Evolutionary conservation across 106 monocot genomes (phyloP).

Genomic region (Gastrodia elata): DNA sequence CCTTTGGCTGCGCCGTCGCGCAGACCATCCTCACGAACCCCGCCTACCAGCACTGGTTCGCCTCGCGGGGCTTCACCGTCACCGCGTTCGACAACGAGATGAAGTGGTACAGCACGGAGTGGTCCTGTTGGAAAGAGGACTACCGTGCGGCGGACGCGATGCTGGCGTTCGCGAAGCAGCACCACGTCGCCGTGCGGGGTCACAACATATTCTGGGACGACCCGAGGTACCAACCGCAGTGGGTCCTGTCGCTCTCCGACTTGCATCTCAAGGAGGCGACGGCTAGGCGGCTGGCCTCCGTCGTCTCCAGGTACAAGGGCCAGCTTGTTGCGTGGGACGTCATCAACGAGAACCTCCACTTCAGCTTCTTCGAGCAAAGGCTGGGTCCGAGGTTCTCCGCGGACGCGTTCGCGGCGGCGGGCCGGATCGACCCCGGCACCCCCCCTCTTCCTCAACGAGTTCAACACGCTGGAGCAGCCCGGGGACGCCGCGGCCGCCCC

Average conservation of each 20-base stretch:
- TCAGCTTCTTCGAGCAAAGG: conserved; percentile 40
- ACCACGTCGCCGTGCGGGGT: conserved; percentile 48
- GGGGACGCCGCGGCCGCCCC: conserved; percentile 23
- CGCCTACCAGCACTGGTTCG: conserved; percentile 62
- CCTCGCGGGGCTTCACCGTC: conserved; percentile 58
- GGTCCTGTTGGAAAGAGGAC: conserved; percentile 25
- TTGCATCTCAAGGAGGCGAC: conserved; percentile 31
- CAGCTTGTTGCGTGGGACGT: conserved; percentile 76
- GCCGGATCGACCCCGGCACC: conserved; percentile 29
- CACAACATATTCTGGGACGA: conserved; percentile 87
- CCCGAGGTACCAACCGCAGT: conserved; percentile 17
- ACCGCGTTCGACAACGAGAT: conserved; percentile 87
- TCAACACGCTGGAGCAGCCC: conserved; percentile 58
- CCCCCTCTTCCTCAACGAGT: conserved; percentile 79
- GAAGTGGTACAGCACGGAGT: conserved; percentile 86
- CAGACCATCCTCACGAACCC: conserved; percentile 35
- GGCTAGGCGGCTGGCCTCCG: conserved; percentile 24
- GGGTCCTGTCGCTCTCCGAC: conserved; percentile 34
- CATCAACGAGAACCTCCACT: conserved; percentile 76
- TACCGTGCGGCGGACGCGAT: conserved; percentile 59
- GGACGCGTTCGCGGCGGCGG: conserved; percentile 22
- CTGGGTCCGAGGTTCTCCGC: conserved; percentile 30
- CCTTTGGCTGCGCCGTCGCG: conserved; percentile 43
- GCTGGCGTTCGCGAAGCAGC: conserved; percentile 40
- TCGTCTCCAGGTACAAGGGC: conserved; percentile 51